These are phyloP conservation scores for Phytophthora cajani DNA, from an alignment of 352 stramenopile genomes.

Conservation along the genomic window DNA sequence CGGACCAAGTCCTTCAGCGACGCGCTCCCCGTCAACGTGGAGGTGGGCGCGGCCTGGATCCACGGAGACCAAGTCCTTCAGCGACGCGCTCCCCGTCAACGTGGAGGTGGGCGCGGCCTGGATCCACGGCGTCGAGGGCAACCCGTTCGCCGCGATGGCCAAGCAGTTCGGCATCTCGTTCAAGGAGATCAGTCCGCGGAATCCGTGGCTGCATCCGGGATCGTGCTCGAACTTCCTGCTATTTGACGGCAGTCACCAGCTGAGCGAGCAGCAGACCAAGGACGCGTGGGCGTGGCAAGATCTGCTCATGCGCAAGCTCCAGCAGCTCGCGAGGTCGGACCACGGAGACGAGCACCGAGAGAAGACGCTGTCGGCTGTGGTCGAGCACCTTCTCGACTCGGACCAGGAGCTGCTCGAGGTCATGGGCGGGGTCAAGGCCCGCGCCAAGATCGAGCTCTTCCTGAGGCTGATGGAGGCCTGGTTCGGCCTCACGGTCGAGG, in stretches of 20 bases:
- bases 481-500: constrained; percentile 47
- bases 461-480: constrained; percentile 59
- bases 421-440: constrained; percentile 23
- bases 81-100: constrained; percentile 45
- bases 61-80: constrained; percentile 67
- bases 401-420: constrained; percentile 40
- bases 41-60: constrained; percentile 71
- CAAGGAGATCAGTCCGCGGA: constrained; percentile 63
- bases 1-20: constrained; percentile 59
- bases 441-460: constrained; percentile 30
- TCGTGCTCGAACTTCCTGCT: constrained; percentile 61
- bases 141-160: constrained; percentile 51
- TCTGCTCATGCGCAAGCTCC: constrained; percentile 51
- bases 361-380: constrained; percentile 44
- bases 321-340: constrained; percentile 40
- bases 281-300: constrained; percentile 57
- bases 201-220: constrained; percentile 67
- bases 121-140: constrained; percentile 62
- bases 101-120: constrained; percentile 68
- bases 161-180: constrained; percentile 50
- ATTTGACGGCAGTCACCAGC: constrained; percentile 33
- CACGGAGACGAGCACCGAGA: constrained; percentile 11
- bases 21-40: constrained; percentile 51
- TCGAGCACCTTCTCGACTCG: constrained; percentile 40
- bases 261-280: constrained; percentile 45